These are phyloP conservation scores for Sutorius eximius DNA, from an alignment of 1,284 basidiomycete species.

Conservation along the genomic window DNA sequence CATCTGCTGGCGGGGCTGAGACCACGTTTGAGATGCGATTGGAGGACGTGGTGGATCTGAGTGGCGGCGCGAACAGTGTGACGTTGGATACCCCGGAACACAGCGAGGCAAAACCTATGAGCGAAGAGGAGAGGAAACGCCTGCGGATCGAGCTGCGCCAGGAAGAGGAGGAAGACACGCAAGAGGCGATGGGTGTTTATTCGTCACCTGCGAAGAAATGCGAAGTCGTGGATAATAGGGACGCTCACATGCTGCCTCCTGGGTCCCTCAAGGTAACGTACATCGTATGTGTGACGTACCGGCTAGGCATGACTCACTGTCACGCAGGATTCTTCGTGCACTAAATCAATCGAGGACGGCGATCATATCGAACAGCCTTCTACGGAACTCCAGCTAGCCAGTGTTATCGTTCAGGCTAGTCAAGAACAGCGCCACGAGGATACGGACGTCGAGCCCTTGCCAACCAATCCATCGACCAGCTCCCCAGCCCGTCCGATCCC, in stretches of 20 bases:
- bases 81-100: slow-evolving; percentile 31
- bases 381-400: slow-evolving; percentile 24
- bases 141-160: slow-evolving; percentile 28
- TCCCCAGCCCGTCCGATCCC: slow-evolving; percentile 19
- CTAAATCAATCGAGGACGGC: slow-evolving; percentile 6
- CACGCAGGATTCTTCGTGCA: not conserved
- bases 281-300: not conserved
- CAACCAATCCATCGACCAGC: slow-evolving; percentile 13
- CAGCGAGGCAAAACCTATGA: slow-evolving; percentile 8
- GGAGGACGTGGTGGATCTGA: slow-evolving; percentile 25
- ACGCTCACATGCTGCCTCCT: slow-evolving; percentile 5
- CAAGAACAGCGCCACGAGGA: slow-evolving; percentile 30
- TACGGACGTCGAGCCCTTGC: slow-evolving; percentile 12
- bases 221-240: not conserved
- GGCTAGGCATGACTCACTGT: slow-evolving; percentile 6
- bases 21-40: not conserved
- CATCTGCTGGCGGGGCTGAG: not conserved
- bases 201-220: not conserved
- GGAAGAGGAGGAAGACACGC: slow-evolving; percentile 34
- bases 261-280: slow-evolving; percentile 14
- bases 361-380: slow-evolving; percentile 27
- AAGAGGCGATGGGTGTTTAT: slow-evolving; percentile 26
- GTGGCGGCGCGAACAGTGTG: slow-evolving; percentile 26
- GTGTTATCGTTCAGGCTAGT: slow-evolving; percentile 32
- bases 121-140: slow-evolving; percentile 10